Base-by-base conservation (phyloP, 2,329 filamentous ascomycete species). In the Paradendryphiella salina region DNA sequence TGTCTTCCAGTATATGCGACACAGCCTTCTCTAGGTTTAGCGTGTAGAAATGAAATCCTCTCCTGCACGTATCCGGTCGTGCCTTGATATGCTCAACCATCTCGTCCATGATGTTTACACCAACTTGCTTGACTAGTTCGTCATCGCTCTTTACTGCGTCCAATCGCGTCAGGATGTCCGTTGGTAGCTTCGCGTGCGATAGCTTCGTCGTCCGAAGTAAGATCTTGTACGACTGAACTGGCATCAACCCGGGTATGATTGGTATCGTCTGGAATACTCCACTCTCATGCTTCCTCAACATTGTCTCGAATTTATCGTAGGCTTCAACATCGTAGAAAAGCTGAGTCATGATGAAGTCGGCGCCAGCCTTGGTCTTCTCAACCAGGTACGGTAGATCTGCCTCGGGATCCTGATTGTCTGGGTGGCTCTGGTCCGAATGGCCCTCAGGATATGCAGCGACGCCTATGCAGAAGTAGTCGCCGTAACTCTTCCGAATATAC, bases 261-360 rank as follows among this genome's bases (percentile, higher is more conserved):
- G 90, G 88, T 18, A 96, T 88, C 2, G 83, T 84, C 75, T 89
- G 89, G 76, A 99, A 96, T 2, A 83, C 82, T 3, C 90, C 90
- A 66, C 89, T 95, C 39, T 89, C 84, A 66, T 99, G 90, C 45
- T 86, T 83, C 53, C 91, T 80, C 60, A 99, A 73, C 42, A 80
- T 83, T 58, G 78, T 81, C 76, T 97, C 93, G 67, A 95, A 97
- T 28, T 79, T 79, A 47, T 86, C 82, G 70, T 95, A 99, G 14
- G 89, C 89, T 3, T 88, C 80, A 18, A 91, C 82, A 69, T 97
- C 91, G 73, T 96, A 99, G 75, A 96, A 97, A 7, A 99, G 81
- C 73, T 99, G 94, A 0, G 94, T 97, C 90, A 99, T 96, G 74
- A 99, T 88, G 69, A 99, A 99, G 75, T 97, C 92, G 42, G 92